phyloP scores from a whole-genome alignment of 2,329 filamentous ascomycete genomes.

The Talaromyces marneffei region DNA sequence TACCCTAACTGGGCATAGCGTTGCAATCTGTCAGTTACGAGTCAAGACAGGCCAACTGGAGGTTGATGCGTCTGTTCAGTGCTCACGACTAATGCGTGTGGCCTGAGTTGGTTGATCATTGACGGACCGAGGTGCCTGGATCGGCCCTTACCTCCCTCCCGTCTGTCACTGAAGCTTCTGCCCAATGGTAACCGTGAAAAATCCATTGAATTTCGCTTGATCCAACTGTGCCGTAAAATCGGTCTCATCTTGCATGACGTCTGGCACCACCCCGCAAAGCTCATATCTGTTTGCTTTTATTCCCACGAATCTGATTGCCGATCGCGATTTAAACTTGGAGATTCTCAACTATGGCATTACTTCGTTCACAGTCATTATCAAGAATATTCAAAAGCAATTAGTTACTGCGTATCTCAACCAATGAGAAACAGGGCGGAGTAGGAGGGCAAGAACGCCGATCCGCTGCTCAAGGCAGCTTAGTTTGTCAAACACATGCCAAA shows the following conservation, averaged over 20 bases:
- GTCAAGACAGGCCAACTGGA: slow-evolving; percentile 2
- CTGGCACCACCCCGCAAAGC: slow-evolving; percentile 11
- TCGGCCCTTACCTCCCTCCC: slow-evolving; percentile 23
- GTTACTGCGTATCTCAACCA: background rate
- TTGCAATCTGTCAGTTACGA: slow-evolving; percentile 5
- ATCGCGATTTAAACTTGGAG: background rate
- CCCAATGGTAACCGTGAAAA: slow-evolving; percentile 1
- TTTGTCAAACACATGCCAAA: background rate
- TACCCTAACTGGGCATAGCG: background rate
- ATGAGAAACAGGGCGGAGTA: background rate
- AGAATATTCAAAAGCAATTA: background rate
- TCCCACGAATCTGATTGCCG: background rate
- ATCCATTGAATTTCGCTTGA: slow-evolving; percentile 7
- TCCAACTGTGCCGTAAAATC: slow-evolving; percentile 11
- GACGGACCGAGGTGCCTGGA: slow-evolving; percentile 16
- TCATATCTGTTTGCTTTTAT: background rate
- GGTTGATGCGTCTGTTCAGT: background rate
- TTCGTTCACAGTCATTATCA: background rate
- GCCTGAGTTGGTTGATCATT: slow-evolving; percentile 12
- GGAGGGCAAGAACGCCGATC: slow-evolving; percentile 2
- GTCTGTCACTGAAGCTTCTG: slow-evolving; percentile 13
- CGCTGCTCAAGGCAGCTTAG: background rate
- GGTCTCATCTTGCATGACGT: slow-evolving; percentile 8
- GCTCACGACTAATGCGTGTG: background rate
- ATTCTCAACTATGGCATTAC: background rate